Evolutionary conservation across 1,284 basidiomycete genomes (phyloP).

Genomic region (Fomes fomentarius): DNA sequence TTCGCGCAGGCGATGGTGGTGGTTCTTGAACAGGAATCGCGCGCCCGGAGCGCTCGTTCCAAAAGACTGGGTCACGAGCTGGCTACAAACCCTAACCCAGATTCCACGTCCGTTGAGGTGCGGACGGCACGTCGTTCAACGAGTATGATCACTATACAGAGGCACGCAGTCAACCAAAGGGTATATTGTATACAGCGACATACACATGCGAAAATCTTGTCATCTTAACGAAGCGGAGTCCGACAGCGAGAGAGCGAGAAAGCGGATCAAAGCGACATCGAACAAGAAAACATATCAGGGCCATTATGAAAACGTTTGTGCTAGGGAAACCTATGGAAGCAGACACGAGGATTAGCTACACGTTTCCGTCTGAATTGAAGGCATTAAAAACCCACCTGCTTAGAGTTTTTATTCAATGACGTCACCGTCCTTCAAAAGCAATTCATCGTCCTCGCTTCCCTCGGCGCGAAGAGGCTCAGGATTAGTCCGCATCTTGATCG

Average conservation of each 20-base stretch:
- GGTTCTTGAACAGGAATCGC: constrained; percentile 22
- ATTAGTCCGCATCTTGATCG: constrained; percentile 32
- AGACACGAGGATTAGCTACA: no score
- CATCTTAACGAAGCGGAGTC: neutral
- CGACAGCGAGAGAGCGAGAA: neutral
- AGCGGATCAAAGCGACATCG: neutral
- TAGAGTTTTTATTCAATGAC: constrained; percentile 18
- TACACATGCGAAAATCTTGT: neutral
- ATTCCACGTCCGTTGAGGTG: neutral
- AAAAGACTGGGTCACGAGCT: constrained; percentile 21
- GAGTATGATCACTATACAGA: neutral
- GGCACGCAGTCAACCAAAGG: neutral
- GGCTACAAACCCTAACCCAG: constrained; percentile 20
- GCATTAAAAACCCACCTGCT: neutral
- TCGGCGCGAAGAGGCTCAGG: constrained; percentile 28
- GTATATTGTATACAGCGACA: neutral
- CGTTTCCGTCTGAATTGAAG: no score
- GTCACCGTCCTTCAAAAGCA: constrained; percentile 35
- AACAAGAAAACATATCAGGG: neutral
- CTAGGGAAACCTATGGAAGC: no score
- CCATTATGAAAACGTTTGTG: no score
- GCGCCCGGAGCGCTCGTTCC: constrained; percentile 11
- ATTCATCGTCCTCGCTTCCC: constrained; percentile 36
- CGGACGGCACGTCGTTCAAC: neutral
- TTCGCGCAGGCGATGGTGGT: constrained; percentile 27